Evolutionary conservation across 148 eudicot species (phyloP).

Genomic region (Spergularia marina): DNA sequence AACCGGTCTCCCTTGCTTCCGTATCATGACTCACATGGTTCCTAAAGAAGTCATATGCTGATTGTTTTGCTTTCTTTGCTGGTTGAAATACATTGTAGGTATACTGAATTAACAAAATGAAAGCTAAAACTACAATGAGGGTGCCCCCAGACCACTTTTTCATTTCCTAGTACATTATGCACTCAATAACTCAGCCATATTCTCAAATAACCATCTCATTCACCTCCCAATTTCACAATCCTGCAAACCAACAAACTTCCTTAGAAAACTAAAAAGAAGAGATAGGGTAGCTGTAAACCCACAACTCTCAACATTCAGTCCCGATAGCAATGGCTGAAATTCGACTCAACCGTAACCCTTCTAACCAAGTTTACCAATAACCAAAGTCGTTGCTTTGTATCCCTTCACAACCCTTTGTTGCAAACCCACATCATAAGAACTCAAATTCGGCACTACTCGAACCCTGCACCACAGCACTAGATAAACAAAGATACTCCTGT

Average conservation of each 20-base stretch:
- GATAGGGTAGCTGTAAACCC: not conserved
- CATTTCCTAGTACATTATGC: conserved; percentile 17
- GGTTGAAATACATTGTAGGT: conserved; percentile 20
- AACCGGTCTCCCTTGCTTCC: not conserved
- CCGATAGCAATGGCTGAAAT: not conserved
- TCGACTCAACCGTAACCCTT: not conserved
- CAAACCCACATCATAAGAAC: not conserved
- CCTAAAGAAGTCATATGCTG: conserved; percentile 35
- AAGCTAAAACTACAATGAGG: conserved; percentile 26
- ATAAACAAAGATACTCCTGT: not conserved
- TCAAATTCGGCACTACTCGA: not conserved
- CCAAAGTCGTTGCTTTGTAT: not conserved
- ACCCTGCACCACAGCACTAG: not conserved
- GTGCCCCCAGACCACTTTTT: conserved; percentile 32
- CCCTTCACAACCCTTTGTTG: not conserved
- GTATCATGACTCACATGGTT: conserved; percentile 23
- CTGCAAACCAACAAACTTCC: conserved; percentile 13
- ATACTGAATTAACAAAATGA: conserved; percentile 27
- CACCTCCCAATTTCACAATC: not conserved
- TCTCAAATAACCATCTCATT: not conserved
- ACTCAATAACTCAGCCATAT: not conserved
- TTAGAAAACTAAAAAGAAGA: not conserved
- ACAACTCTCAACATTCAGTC: too few relatives aligned
- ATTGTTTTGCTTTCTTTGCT: conserved; percentile 26
- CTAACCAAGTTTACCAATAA: not conserved